A percentile compares a stretch with the other conserved stretches of the same genome.
These are phyloP conservation scores for Incumbomyces delicatus DNA, from an alignment of 2,329 filamentous ascomycete species.

Conservation along the genomic window DNA sequence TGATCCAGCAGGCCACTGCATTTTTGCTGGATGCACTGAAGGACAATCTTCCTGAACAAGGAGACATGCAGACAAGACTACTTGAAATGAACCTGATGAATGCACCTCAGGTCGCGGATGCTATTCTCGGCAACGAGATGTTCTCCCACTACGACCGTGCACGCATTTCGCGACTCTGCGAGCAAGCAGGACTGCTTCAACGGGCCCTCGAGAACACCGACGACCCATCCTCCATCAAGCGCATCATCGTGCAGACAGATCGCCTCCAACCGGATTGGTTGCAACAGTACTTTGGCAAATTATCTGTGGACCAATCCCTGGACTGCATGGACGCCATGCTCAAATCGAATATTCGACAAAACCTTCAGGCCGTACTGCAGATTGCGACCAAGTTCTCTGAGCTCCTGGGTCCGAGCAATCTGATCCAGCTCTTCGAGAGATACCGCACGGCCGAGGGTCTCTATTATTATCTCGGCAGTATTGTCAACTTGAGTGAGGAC, in stretches of 20 bases:
- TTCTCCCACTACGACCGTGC: conserved; percentile 93
- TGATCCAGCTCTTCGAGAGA: conserved; percentile 94
- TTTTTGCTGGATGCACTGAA: conserved; percentile 93
- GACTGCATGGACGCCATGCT: conserved; percentile 96
- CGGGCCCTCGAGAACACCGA: conserved; percentile 92
- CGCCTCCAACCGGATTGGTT: conserved; percentile 89
- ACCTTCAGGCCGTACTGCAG: conserved; percentile 86
- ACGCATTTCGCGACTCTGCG: conserved; percentile 80
- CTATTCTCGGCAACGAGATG: conserved; percentile 96
- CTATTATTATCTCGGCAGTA: conserved; percentile 96
- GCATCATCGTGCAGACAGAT: conserved; percentile 71
- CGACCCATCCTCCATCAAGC: conserved; percentile 80
- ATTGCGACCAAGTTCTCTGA: conserved; percentile 98
- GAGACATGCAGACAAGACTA: conserved; percentile 81
- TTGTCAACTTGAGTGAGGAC: conserved; percentile 94
- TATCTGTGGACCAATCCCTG: conserved; percentile 89
- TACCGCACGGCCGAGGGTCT: conserved; percentile 95
- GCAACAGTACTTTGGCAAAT: conserved; percentile 80
- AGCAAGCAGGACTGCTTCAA: conserved; percentile 78
- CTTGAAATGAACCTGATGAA: conserved; percentile 97
- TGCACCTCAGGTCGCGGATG: conserved; percentile 93
- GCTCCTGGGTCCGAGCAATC: conserved; percentile 70
- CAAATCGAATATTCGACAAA: conserved; percentile 91
- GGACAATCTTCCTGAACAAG: conserved; percentile 89
- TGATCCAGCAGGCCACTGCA: conserved; percentile 96